phyloP scores from a whole-genome alignment of 768 basidiomycete species.

The Kwoniella sp. region DNA sequence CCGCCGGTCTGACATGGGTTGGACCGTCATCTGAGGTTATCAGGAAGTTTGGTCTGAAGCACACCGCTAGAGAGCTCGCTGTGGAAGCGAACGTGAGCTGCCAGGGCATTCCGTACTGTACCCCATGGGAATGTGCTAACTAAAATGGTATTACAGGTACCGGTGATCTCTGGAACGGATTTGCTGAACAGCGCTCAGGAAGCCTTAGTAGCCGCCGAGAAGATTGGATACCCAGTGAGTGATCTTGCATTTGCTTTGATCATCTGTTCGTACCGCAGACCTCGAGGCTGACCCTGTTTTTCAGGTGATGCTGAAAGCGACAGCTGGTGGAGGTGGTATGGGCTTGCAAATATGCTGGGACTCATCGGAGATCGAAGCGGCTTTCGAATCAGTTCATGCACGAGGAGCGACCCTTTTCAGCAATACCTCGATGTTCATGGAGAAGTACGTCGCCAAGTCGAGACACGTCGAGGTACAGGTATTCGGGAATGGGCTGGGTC shows the following conservation, averaged over 20 bases:
- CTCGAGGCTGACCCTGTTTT: background rate
- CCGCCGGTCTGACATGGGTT: slow-evolving; percentile 64
- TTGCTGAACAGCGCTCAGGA: slow-evolving; percentile 60
- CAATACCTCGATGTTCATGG: slow-evolving; percentile 64
- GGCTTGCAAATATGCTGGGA: slow-evolving; percentile 64
- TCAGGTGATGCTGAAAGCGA: slow-evolving; percentile 66
- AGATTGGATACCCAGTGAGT: slow-evolving; percentile 62
- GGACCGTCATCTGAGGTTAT: slow-evolving; percentile 64
- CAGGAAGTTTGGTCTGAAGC: slow-evolving; percentile 66
- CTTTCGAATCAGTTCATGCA: slow-evolving; percentile 34
- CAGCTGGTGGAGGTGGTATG: slow-evolving; percentile 72
- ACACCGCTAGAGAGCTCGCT: slow-evolving; percentile 63
- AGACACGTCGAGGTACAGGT: slow-evolving; percentile 69
- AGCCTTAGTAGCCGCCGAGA: slow-evolving; percentile 58
- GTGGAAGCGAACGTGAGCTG: slow-evolving; percentile 58
- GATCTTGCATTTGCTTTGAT: background rate
- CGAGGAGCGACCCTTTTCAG: slow-evolving; percentile 60
- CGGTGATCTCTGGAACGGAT: slow-evolving; percentile 65
- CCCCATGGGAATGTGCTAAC: no score
- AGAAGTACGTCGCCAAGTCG: slow-evolving; percentile 64
- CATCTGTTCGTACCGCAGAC: background rate
- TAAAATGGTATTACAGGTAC: slow-evolving; percentile 58
- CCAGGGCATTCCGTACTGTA: background rate
- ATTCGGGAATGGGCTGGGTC: slow-evolving; percentile 65
- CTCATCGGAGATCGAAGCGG: slow-evolving; percentile 27